Conservation (phyloP, 2,329 filamentous ascomycete species). For the Cladosporium sp. region DNA sequence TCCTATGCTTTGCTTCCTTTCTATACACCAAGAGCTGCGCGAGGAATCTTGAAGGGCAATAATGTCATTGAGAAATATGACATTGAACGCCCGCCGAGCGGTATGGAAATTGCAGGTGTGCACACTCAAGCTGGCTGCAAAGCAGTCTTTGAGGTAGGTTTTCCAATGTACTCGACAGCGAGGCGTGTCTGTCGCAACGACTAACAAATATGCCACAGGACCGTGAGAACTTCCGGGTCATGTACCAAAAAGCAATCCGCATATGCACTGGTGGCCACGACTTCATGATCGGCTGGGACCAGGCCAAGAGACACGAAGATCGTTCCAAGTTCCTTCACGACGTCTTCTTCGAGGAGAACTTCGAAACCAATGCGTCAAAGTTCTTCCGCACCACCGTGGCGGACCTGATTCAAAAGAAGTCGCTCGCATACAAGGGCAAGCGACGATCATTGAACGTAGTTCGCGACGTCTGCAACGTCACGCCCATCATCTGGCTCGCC, state of each 20-base stretch:
- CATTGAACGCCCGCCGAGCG: slow-evolving; percentile 38
- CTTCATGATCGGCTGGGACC: slow-evolving; percentile 42
- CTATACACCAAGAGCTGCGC: slow-evolving; percentile 48
- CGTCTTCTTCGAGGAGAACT: slow-evolving; percentile 42
- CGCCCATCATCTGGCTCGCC: slow-evolving; percentile 60
- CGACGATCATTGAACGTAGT: slow-evolving; percentile 39
- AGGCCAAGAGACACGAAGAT: slow-evolving; percentile 38
- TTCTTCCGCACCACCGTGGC: slow-evolving; percentile 43
- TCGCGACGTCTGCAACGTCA: slow-evolving; percentile 65
- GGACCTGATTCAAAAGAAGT: slow-evolving; percentile 44
- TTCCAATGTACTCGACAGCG: neutral
- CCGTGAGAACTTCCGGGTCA: slow-evolving; percentile 45
- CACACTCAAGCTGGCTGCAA: slow-evolving; percentile 50
- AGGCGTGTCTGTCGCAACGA: neutral
- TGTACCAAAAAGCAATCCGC: slow-evolving; percentile 43
- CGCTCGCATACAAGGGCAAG: slow-evolving; percentile 42
- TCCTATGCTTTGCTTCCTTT: slow-evolving; percentile 48
- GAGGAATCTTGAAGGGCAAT: slow-evolving; percentile 47
- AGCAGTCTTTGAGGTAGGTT: slow-evolving; percentile 38
- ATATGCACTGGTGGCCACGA: slow-evolving; percentile 44
- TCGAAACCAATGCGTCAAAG: slow-evolving; percentile 40
- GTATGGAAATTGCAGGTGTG: slow-evolving; percentile 42
- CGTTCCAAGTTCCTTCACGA: slow-evolving; percentile 44
- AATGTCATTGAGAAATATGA: slow-evolving; percentile 40
- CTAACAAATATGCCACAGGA: slow-evolving; percentile 27